Evolutionary conservation across 108 stramenopile species (phyloP).

Genomic region (Phaeodactylum tricornutum): DNA sequence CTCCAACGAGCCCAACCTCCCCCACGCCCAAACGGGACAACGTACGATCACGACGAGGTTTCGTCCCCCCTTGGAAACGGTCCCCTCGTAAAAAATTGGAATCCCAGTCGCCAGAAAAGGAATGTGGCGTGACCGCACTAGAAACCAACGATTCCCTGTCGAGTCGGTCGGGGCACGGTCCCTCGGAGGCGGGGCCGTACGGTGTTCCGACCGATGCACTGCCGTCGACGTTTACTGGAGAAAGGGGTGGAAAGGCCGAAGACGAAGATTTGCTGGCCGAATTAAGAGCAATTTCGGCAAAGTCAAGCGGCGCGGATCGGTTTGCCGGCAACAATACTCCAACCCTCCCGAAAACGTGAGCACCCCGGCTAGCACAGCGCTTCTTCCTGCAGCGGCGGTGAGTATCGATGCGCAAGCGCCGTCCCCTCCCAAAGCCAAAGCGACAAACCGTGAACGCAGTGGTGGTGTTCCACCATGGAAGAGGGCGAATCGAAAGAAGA

Average conservation of each 20-base stretch:
- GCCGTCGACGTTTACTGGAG: constrained; percentile 50
- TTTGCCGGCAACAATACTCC: constrained; percentile 16
- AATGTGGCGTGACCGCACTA: too few species aligned
- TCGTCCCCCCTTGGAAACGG: constrained; percentile 2
- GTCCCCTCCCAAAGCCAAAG: background rate
- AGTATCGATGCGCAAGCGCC: background rate
- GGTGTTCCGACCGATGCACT: background rate
- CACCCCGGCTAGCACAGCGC: too few species aligned
- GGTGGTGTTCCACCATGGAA: too few species aligned
- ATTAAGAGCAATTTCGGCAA: constrained; percentile 38
- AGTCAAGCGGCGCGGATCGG: constrained; percentile 21
- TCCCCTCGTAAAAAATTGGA: too few species aligned
- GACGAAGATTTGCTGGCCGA: constrained; percentile 60
- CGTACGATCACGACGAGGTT: background rate
- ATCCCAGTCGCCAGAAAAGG: too few species aligned
- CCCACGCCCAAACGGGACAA: too few species aligned
- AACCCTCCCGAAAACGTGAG: too few species aligned
- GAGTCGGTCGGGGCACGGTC: too few species aligned
- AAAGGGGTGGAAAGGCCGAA: constrained; percentile 63
- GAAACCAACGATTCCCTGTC: too few species aligned
- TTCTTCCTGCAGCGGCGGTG: background rate
- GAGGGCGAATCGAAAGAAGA: too few species aligned
- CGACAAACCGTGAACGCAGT: too few species aligned
- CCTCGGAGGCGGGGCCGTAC: constrained; percentile 35
- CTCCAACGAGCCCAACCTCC: too few species aligned